A percentile compares a stretch with the other conserved stretches of the same genome.
phyloP scores from a whole-genome alignment of 352 stramenopile genomes.

The Vaucheria bursata region DNA sequence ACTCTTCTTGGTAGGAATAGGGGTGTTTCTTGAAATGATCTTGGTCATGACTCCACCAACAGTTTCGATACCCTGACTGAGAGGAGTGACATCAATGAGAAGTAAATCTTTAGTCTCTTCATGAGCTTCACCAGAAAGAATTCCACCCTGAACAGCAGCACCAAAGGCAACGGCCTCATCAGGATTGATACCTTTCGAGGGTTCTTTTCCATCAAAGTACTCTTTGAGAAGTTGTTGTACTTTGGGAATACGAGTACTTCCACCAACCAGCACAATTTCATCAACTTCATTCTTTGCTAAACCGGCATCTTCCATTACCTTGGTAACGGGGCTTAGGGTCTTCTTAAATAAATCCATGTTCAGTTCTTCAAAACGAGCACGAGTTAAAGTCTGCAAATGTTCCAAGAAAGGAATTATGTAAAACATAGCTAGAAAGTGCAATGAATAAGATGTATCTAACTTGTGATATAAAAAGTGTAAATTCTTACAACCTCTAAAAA shows the following conservation, averaged over 20 bases:
- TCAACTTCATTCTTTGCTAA: slow-evolving; percentile 93
- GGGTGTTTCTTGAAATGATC: slow-evolving; percentile 94
- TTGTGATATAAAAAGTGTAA: background rate
- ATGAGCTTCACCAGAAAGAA: slow-evolving; percentile 81
- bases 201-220: slow-evolving; percentile 96
- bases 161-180: slow-evolving; percentile 98
- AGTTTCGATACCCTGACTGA: slow-evolving; percentile 96
- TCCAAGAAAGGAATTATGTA: background rate
- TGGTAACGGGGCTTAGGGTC: slow-evolving; percentile 84
- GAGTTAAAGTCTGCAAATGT: slow-evolving; percentile 67
- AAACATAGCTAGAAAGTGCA: background rate
- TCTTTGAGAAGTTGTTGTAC: slow-evolving; percentile 92
- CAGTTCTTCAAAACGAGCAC: slow-evolving; percentile 95
- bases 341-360: slow-evolving; percentile 98
- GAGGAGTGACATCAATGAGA: slow-evolving; percentile 91
- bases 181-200: slow-evolving; percentile 77
- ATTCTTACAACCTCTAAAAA: background rate
- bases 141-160: slow-evolving; percentile 86
- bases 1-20: slow-evolving; percentile 95
- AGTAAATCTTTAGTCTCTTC: slow-evolving; percentile 85
- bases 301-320: slow-evolving; percentile 87
- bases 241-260: slow-evolving; percentile 92
- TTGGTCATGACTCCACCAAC: slow-evolving; percentile 97
- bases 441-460: background rate
- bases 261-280: slow-evolving; percentile 97